Evolutionary conservation across 23 red algal genomes (phyloP).

Genomic region (Gracilaria vermiculophylla): DNA sequence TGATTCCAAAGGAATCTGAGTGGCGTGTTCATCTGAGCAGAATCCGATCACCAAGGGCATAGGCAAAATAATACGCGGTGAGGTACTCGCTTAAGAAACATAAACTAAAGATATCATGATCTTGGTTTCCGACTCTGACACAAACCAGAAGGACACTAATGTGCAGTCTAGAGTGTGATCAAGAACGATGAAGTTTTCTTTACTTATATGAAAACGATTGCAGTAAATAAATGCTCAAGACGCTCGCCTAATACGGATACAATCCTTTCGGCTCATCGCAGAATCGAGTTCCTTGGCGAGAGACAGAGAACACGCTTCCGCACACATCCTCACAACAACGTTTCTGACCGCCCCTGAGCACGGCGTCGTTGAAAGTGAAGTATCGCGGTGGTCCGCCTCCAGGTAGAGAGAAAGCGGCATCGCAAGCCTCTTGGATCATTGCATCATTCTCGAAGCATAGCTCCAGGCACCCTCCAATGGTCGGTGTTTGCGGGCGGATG

Average conservation of each 20-base stretch:
- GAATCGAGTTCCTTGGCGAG: slow-evolving; percentile 7
- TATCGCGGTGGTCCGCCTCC: slow-evolving; percentile 17
- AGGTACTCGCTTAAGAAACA: too few relatives aligned
- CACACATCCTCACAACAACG: slow-evolving; percentile 15
- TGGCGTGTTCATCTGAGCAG: too few relatives aligned
- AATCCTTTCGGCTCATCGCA: background rate
- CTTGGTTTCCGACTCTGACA: too few relatives aligned
- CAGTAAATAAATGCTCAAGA: background rate
- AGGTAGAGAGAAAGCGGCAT: background rate
- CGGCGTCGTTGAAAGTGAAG: slow-evolving; percentile 27
- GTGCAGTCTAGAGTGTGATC: too few relatives aligned
- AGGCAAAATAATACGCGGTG: too few relatives aligned
- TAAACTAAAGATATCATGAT: too few relatives aligned
- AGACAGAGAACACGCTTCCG: slow-evolving; percentile 9
- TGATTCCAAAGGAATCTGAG: too few relatives aligned
- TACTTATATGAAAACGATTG: background rate
- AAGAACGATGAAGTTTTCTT: background rate
- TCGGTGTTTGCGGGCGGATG: slow-evolving; percentile 9
- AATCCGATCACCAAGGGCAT: too few relatives aligned
- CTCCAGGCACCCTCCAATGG: slow-evolving; percentile 20
- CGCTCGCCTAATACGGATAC: background rate
- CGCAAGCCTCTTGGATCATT: slow-evolving; percentile 14
- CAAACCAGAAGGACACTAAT: too few relatives aligned
- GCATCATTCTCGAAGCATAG: slow-evolving; percentile 6
- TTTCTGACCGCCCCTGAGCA: background rate